Conservation (phyloP, 495 filamentous ascomycete genomes). For the Penicillium flavigenum region DNA sequence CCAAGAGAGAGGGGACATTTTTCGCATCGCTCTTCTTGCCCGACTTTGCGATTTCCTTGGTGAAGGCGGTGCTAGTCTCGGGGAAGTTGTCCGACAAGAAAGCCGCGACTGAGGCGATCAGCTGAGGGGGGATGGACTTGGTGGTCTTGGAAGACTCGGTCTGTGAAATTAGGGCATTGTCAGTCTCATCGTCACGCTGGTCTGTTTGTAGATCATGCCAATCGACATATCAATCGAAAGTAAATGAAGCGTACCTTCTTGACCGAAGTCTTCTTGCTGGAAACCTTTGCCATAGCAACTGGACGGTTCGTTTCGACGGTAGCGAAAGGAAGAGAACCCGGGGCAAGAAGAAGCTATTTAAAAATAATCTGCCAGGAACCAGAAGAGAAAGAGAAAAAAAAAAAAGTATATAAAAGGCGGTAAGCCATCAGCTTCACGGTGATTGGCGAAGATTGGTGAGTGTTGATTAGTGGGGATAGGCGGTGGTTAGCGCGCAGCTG, state of each 20-base stretch:
- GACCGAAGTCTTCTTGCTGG: constrained; percentile 32
- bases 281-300: constrained; percentile 37
- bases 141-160: constrained; percentile 20
- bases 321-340: constrained; percentile 6
- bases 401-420: constrained; percentile 33
- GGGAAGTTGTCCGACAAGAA: constrained; percentile 67
- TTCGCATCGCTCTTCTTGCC: constrained; percentile 34
- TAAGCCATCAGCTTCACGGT: constrained; percentile 3
- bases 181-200: constrained; percentile 4
- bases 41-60: constrained; percentile 47
- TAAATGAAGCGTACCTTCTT: constrained; percentile 37
- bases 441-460: constrained; percentile 21
- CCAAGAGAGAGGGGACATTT: constrained; percentile 45
- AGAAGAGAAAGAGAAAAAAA: constrained; percentile 37
- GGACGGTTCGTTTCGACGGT: background rate
- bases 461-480: constrained; percentile 2
- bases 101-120: constrained; percentile 63
- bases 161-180: constrained; percentile 15
- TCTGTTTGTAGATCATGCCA: background rate
- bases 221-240: constrained; percentile 3
- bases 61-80: constrained; percentile 57
- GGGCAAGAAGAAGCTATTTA: constrained; percentile 12
- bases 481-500: background rate
- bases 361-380: constrained; percentile 27
- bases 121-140: constrained; percentile 47